These are phyloP conservation scores for Pestalotiopsis sp. DNA, from an alignment of 2,329 filamentous ascomycete genomes.

Conservation along the genomic window DNA sequence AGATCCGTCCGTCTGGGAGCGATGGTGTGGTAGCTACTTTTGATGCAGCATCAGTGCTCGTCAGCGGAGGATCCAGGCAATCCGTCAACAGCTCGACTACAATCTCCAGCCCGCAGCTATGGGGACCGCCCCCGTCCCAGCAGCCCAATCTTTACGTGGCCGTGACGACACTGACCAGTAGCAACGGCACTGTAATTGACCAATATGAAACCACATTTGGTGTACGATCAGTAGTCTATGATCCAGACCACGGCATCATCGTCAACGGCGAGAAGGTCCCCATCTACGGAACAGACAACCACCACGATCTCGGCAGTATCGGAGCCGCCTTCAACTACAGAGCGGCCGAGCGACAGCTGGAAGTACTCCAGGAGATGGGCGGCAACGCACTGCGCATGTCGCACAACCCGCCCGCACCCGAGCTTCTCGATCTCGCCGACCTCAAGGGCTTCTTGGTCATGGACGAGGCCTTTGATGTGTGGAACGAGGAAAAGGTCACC, in stretches of 20 bases:
- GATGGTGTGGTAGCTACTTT: slow-evolving; percentile 41
- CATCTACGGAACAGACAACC: slow-evolving; percentile 52
- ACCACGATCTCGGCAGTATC: slow-evolving; percentile 54
- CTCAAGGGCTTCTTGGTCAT: slow-evolving; percentile 52
- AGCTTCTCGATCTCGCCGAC: slow-evolving; percentile 54
- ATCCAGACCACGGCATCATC: slow-evolving; percentile 42
- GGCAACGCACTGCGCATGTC: slow-evolving; percentile 52
- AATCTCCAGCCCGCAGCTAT: slow-evolving; percentile 44
- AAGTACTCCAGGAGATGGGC: slow-evolving; percentile 53
- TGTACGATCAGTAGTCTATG: slow-evolving; percentile 46
- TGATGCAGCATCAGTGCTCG: slow-evolving; percentile 23
- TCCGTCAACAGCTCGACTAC: slow-evolving; percentile 36
- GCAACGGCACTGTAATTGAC: slow-evolving; percentile 35
- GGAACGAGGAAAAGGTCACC: slow-evolving; percentile 46
- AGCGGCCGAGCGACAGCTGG: slow-evolving; percentile 50
- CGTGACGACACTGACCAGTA: slow-evolving; percentile 39
- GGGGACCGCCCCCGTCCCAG: slow-evolving; percentile 50
- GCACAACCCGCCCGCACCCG: slow-evolving; percentile 56
- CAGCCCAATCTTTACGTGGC: slow-evolving; percentile 51
- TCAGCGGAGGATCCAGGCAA: slow-evolving; percentile 35
- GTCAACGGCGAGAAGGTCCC: slow-evolving; percentile 49
- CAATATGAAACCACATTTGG: slow-evolving; percentile 54
- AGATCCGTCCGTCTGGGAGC: neutral
- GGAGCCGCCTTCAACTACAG: slow-evolving; percentile 53
- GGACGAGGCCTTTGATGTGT: slow-evolving; percentile 58